Evolutionary conservation across 2,329 filamentous ascomycete species (phyloP), one percentile per base, ranked within the genome.

Genomic region (Claviceps lovelessii): DNA sequence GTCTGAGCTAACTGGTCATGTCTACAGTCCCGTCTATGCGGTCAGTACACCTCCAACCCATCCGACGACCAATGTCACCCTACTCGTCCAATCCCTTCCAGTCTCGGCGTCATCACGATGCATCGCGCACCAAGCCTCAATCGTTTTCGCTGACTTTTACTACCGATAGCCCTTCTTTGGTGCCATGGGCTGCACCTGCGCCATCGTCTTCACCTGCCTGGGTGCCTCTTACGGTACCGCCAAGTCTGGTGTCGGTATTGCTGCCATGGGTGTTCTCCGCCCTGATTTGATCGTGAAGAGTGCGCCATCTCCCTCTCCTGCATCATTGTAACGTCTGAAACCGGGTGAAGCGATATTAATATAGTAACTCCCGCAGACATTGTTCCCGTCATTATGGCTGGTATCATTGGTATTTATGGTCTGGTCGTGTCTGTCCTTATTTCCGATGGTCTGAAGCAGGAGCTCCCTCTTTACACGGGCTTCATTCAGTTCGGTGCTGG

Each of bases 341-440:
- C 17, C 28, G 37, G 4, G 44, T 53, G 47, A 42, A 13, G 23
- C 19, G 41, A 49, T 58, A 50, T 62, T 69, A 53, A 64, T 51
- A 19, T 39, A 15, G 31, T 17, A 10, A 28, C 13, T 23, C 23
- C 19, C 35, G 0, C 63, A 97, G 91, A 96, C 81, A 96, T 97
- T 73, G 91, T 97, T 61, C 93, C 93, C 71, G 93, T 97, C 75
- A 95, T 98, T 84, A 98, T 98, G 93, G 93, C 93, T 80, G 93
- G 93, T 97, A 98, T 98, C 75, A 97, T 98, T 76, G 93, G 89
- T 86, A 97, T 98, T 73, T 98, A 93, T 77, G 88, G 88, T 66
- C 81, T 93, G 61, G 88, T 93, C 74, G 87, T 91, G 58, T 90
- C 88, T 19, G 88, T 93, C 70, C 75, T 93, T 67, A 89, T 93